These are phyloP conservation scores for Chimonanthus salicifolius DNA, from an alignment of 164 flowering plant species.

Conservation along the genomic window DNA sequence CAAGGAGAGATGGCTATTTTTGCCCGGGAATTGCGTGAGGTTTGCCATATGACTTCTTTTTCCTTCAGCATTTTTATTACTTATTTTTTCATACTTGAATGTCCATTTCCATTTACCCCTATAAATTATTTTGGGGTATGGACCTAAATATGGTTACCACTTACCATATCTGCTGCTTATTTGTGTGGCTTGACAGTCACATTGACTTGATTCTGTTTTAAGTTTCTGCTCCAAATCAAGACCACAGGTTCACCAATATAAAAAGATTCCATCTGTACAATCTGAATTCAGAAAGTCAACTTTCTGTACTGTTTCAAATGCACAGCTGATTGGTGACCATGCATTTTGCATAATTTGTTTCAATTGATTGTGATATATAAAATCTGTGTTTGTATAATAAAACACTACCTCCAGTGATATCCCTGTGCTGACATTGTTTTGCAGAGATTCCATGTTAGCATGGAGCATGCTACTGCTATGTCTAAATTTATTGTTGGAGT, in stretches of 20 bases:
- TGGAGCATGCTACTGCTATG: constrained; percentile 43
- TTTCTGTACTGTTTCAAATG: not conserved
- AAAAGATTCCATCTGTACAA: too few species aligned
- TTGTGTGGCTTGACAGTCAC: not conserved
- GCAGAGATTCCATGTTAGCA: constrained; percentile 59
- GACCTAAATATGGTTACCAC: too few species aligned
- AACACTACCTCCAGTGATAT: not conserved
- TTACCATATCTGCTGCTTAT: not conserved
- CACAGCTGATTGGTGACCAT: not conserved
- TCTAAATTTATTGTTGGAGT: constrained; percentile 48
- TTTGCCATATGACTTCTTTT: constrained; percentile 17
- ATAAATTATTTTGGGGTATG: too few species aligned
- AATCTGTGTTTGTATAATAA: too few species aligned
- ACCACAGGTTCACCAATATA: not conserved
- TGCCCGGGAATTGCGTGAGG: constrained; percentile 84
- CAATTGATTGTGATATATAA: too few species aligned
- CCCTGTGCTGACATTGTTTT: not conserved
- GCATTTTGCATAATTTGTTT: not conserved
- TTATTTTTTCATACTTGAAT: too few species aligned
- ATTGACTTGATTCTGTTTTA: not conserved
- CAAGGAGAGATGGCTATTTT: constrained; percentile 80
- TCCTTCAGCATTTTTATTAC: not conserved
- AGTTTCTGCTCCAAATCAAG: not conserved
- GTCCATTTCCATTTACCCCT: too few species aligned
- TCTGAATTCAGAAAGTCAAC: too few species aligned